phyloP scores from a whole-genome alignment of 192 early-diverging fungal species.

The Podila epicladia region DNA sequence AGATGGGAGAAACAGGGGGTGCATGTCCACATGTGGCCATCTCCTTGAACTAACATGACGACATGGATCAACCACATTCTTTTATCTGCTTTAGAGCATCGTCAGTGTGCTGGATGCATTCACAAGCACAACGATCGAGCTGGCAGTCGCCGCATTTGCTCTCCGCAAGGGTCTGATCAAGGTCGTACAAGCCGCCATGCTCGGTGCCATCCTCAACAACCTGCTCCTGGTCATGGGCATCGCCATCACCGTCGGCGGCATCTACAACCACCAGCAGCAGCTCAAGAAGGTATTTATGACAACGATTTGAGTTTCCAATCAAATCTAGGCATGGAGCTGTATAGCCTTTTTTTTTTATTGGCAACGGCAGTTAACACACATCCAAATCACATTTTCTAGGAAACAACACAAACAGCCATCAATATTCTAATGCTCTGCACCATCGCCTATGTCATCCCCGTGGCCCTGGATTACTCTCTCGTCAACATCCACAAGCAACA shows the following conservation, averaged over 20 bases:
- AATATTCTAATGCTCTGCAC: conserved; percentile 34
- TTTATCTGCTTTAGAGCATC: conserved; percentile 15
- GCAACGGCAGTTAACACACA: too few relatives aligned
- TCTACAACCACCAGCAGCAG: conserved; percentile 22
- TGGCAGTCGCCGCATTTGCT: conserved; percentile 46
- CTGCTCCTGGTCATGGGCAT: conserved; percentile 76
- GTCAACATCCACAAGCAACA: background rate
- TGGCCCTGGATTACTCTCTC: conserved; percentile 16
- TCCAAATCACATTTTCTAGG: background rate
- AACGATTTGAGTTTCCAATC: too few relatives aligned
- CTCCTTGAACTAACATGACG: background rate
- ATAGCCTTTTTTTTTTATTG: too few relatives aligned
- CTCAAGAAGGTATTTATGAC: conserved; percentile 43
- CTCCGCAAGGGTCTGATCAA: conserved; percentile 31
- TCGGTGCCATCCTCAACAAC: conserved; percentile 94
- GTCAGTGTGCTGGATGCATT: conserved; percentile 51
- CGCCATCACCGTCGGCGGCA: conserved; percentile 28
- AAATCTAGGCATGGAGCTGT: too few relatives aligned
- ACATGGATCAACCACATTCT: too few relatives aligned
- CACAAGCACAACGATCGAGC: conserved; percentile 52
- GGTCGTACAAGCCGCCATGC: conserved; percentile 63
- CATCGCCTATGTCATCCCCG: conserved; percentile 38
- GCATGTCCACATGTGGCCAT: too few relatives aligned
- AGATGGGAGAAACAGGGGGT: too few relatives aligned
- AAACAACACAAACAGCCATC: conserved; percentile 35